Evolutionary conservation across 805 yeast species (phyloP).

Genomic region (Lipomyces spencermartinsiae): DNA sequence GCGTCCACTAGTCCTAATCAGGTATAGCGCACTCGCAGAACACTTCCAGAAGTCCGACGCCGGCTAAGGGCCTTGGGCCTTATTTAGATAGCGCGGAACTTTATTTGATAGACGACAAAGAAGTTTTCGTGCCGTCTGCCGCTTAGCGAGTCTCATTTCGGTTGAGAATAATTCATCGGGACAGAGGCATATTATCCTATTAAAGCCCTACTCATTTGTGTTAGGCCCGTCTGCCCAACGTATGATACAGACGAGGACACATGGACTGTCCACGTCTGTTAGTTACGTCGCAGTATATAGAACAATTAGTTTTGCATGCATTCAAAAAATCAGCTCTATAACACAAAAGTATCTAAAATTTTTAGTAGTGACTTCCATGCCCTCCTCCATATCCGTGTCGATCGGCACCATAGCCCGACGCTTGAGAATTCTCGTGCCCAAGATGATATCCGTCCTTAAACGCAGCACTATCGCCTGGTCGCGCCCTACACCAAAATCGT

Average conservation of each 20-base stretch:
- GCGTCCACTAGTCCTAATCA: background rate
- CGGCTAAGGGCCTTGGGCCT: background rate
- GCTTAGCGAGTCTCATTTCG: background rate
- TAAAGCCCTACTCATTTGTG: no score
- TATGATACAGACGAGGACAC: no score
- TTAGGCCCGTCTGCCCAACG: no score
- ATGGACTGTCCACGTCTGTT: background rate
- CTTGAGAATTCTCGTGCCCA: slow-evolving; percentile 27
- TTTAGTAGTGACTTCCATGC: background rate
- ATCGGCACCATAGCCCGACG: background rate
- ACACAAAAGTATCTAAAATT: background rate
- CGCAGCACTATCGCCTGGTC: slow-evolving; percentile 86
- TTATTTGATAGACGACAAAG: background rate
- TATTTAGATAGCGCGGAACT: no score
- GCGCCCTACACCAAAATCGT: slow-evolving; percentile 90
- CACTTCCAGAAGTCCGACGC: background rate
- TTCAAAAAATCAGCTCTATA: background rate
- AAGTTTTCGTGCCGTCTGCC: no score
- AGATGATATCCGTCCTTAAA: slow-evolving; percentile 79
- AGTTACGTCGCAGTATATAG: background rate
- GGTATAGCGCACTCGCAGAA: background rate
- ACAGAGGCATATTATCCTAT: no score
- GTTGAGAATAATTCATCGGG: background rate
- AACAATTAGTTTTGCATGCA: background rate
- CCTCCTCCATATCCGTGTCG: slow-evolving; percentile 8